Evolutionary conservation across 129 eudicot genomes (phyloP), one percentile per base, ranked within the genome.

Genomic region (sunflower (Helianthus annuus)): DNA sequence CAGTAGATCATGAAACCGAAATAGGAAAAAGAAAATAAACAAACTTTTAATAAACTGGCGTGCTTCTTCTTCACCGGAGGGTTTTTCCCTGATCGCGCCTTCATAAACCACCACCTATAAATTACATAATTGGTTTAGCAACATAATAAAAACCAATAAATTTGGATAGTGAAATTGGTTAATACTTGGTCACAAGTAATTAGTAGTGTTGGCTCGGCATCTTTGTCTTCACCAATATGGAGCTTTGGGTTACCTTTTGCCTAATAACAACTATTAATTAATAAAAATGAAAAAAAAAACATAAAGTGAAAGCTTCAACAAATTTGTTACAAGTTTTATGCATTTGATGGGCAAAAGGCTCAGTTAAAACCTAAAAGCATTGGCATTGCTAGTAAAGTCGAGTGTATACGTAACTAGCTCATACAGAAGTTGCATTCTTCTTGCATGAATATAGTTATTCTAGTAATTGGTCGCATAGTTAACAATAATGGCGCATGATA

Each of bases 101-200:
- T 94, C 97, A 80, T 94, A 88, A 66, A 94, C 97, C 83, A 94
- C 98, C 87, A 94, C 98, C 98, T 94, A 80, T 80, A 87, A 56
- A 76, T 59, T 3, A 32, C 68, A 68, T 71, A 70, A 74, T 40
- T 36, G 70, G 40, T 70, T 82, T 44, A 76, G 34, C 59, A 66
- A 44, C 29, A 42, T 22, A 68, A 72, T 48, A 54, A 67, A 27
- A 64, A 73, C 60, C 42, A 15, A 3, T 22, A 54, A 19, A 66
- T 54, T n/a, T 38, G 7, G 68, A 39, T 38, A 63, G 68, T 9
- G 14, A 17, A 55, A 81, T 68, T 73, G 79, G 64, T 48, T 77
- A 69, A 79, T 92, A 92, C 98, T 92, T 92, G 96, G 80, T 92
- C 98, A 79, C 96, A 91, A 70, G 96, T 89, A 78, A 92, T 83